A percentile compares a stretch with the other conserved stretches of the same genome.
Evolutionary conservation across 768 basidiomycete genomes (phyloP).

Genomic region (Serendipita vermifera): DNA sequence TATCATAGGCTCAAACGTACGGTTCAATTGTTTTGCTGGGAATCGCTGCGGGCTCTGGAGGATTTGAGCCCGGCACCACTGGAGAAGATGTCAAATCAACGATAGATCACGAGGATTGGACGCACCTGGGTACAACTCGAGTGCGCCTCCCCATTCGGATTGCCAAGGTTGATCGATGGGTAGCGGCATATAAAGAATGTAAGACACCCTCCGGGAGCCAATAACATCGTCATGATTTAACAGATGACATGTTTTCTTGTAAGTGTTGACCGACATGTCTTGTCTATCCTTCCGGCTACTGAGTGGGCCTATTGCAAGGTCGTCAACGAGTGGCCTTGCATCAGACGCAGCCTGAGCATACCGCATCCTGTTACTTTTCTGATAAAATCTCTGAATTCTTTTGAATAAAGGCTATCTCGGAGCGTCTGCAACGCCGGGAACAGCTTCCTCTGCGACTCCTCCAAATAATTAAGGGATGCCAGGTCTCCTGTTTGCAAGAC

Average conservation of each 20-base stretch:
- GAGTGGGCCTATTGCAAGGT: conserved; percentile 2
- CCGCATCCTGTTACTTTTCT: conserved; percentile 84
- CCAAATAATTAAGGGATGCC: conserved; percentile 80
- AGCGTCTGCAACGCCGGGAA: conserved; percentile 70
- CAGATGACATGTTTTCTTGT: conserved; percentile 82
- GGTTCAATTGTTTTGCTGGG: conserved; percentile 61
- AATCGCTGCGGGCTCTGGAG: conserved; percentile 49
- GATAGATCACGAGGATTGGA: no score
- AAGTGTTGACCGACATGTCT: conserved; percentile 90
- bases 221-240: conserved; percentile 99
- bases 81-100: background rate
- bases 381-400: conserved; percentile 67
- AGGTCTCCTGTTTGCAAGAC: conserved; percentile 96
- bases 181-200: conserved; percentile 92
- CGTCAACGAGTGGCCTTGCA: no score
- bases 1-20: no score
- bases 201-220: conserved; percentile 74
- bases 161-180: conserved; percentile 66
- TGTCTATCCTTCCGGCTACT: conserved; percentile 52
- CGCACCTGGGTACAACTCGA: conserved; percentile 73
- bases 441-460: conserved; percentile 58
- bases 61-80: background rate
- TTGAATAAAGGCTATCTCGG: conserved; percentile 84
- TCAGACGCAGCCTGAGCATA: conserved; percentile 66
- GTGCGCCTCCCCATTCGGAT: conserved; percentile 80